These are phyloP conservation scores for Kokia cookei DNA, from an alignment of 441 rosid species.

Conservation along the genomic window DNA sequence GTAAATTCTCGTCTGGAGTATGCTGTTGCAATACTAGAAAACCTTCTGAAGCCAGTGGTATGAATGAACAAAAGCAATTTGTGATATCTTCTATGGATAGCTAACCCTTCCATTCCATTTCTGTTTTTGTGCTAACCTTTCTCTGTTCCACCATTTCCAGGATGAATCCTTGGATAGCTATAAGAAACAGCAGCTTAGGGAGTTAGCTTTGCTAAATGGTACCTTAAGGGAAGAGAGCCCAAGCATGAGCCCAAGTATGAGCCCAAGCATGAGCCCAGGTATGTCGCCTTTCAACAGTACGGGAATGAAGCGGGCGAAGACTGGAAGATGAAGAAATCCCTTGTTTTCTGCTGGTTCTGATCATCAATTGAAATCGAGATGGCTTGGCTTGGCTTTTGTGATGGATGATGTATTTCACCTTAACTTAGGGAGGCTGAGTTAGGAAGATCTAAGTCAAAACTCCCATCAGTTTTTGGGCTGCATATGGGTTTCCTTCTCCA, in stretches of 20 bases:
- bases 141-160: conserved; percentile 26
- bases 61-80: conserved; percentile 14
- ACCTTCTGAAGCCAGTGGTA: conserved; percentile 93
- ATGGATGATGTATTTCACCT: conserved; percentile 1
- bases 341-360: conserved; percentile 12
- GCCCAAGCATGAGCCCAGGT: conserved; percentile 85
- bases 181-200: conserved; percentile 88
- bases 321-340: conserved; percentile 44
- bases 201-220: conserved; percentile 79
- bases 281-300: conserved; percentile 81
- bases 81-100: not conserved
- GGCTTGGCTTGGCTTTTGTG: not conserved
- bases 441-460: conserved; percentile 8
- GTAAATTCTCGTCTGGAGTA: conserved; percentile 67
- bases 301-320: conserved; percentile 89
- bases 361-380: conserved; percentile 3
- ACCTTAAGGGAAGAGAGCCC: conserved; percentile 91
- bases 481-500: conserved; percentile 1
- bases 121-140: conserved; percentile 7
- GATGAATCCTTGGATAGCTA: conserved; percentile 92
- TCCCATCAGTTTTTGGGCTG: not conserved
- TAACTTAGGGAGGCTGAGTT: conserved; percentile 16
- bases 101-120: not conserved
- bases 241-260: conserved; percentile 81
- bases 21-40: conserved; percentile 69